Base-by-base conservation (phyloP, 495 filamentous ascomycete species). In the Talaromyces ruber region DNA sequence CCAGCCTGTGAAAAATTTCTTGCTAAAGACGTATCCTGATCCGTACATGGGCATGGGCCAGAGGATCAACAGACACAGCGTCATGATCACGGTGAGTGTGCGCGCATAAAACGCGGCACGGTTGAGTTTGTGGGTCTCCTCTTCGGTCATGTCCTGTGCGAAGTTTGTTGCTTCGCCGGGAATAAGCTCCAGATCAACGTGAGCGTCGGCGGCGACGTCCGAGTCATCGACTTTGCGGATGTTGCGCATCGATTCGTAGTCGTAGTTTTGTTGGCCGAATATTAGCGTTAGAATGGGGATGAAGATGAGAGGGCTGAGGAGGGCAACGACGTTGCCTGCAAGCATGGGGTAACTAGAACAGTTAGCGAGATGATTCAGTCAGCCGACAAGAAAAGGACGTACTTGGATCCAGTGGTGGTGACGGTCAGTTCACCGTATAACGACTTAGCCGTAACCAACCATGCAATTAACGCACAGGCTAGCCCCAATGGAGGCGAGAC, bases 31-130 rank as follows among this genome's bases (percentile, higher is more conserved):
- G 68, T 98, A 98, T 22, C 83, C 84, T 6, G 80, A 79, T 7
- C 91, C 93, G 69, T 95, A 98, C 85, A 98, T 85, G 1, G 93
- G 93, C 80, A 97, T 94, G 8, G 93, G 93, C 93, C 93, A 98
- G 54, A 97, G 82, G 22, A 98, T 79, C 2, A 98, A 73, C 59
- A 98, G 74, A 7, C 84, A 82, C 0, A 97, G 62, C 0, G 92
- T 92, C 78, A 96, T 81, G 66, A 84, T 75, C 24, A 88, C 79
- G 0, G 92, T 97, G 65, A 90, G 81, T 6, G 78, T 83, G 65
- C 90, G 90, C 11, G 92, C 91, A 68, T 95, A 92, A 63, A 87
- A 82, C 29, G 90, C 85, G 0, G 92, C 89, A 7, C 83, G 83
- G 66, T 82, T 72, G 34, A 97, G 82, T 62, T 90, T 87, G 60